A percentile compares a stretch with the other conserved stretches of the same genome.
Evolutionary conservation across 768 basidiomycete genomes (phyloP).

Genomic region (Kwoniella shandongensis): DNA sequence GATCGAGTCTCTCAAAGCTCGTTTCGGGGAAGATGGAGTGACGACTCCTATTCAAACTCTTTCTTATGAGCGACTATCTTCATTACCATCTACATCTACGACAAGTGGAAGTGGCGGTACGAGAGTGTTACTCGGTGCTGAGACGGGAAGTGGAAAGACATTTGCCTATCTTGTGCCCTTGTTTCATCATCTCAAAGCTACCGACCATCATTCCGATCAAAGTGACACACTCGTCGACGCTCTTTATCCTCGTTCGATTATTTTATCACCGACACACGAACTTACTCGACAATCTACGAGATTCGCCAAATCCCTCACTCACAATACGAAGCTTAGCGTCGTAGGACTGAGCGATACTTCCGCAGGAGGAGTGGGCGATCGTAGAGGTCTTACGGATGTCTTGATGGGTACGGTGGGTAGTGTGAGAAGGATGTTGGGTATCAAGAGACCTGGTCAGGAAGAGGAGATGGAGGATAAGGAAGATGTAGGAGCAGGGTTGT

Average conservation of each 20-base stretch:
- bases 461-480: conserved; percentile 51
- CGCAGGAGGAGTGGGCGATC: conserved; percentile 27
- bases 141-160: conserved; percentile 90
- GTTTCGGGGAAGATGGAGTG: conserved; percentile 61
- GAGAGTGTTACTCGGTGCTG: conserved; percentile 68
- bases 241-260: conserved; percentile 70
- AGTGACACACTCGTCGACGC: conserved; percentile 18
- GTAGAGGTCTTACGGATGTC: conserved; percentile 37
- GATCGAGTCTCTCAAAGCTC: conserved; percentile 60
- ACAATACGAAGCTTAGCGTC: conserved; percentile 74
- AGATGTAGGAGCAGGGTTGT: conserved; percentile 32
- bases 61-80: conserved; percentile 4
- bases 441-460: conserved; percentile 56
- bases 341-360: conserved; percentile 58
- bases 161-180: conserved; percentile 85
- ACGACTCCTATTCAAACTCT: conserved; percentile 67
- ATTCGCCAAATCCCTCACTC: conserved; percentile 72
- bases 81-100: conserved; percentile 9
- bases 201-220: conserved; percentile 55
- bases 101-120: neutral
- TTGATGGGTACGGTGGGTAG: conserved; percentile 64
- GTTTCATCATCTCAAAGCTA: conserved; percentile 71
- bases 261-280: conserved; percentile 87
- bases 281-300: conserved; percentile 74
- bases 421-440: conserved; percentile 62